Evolutionary conservation across 768 basidiomycete genomes (phyloP), one percentile per base, ranked within the genome.

Genomic region (Hydnum rufescens): DNA sequence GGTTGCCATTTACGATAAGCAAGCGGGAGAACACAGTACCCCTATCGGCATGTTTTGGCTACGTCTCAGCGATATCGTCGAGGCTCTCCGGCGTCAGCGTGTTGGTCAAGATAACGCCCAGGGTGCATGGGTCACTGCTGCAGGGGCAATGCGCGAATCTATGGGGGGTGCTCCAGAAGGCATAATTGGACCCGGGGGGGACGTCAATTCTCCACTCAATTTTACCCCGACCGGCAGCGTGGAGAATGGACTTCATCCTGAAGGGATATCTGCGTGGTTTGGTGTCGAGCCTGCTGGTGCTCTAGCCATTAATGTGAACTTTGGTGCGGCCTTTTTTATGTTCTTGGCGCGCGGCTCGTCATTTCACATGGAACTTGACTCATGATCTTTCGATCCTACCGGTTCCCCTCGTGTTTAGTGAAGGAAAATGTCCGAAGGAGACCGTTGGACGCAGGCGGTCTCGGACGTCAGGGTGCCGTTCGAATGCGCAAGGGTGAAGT

Each of bases 401-500:
- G 30, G 16, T 30, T 2, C 6, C 32, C n/a, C 29, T 31, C 52
- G n/a, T 29, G 32, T 42, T 42, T 59, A 99, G 95, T 95, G 67
- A 99, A 99, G 69, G 90, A 96, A 66, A 97, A 93, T 61, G 83
- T 92, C 29, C 82, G 90, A 57, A 92, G 93, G 64, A 81, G 95
- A 36, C 89, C 92, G n/a, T 64, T 92, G 55, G 95, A 99, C 60
- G 84, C 77, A 6, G 84, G 83, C 49, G 90, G 89, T 54, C 77
- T 99, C 36, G 95, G 93, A 49, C 89, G 95, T 64, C 93, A 96
- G 68, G 95, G 93, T 52, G 95, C 95, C 54, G 79, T 99, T 58
- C 82, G 92, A 62, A 96, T 95, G 68, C 85, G 92, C 61, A 96
- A 96, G 67, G 93, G 80, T 58, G 93, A 97, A 70, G 82, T 97